Base-by-base conservation (phyloP, 73 alveolate species). In the Blepharisma stoltei region DNA sequence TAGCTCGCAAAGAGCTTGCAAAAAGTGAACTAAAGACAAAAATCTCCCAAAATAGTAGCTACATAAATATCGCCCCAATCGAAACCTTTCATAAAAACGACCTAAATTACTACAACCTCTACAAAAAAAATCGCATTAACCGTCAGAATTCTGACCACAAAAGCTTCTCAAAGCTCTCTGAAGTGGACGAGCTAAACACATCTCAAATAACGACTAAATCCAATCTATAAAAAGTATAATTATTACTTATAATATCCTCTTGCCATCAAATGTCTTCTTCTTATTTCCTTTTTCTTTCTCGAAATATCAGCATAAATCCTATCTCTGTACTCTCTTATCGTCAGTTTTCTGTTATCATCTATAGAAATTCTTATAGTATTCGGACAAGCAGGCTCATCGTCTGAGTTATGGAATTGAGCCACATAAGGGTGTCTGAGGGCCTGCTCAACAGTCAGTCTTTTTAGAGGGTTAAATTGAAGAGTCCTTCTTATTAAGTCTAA, bases 331-430 rank as follows among this genome's bases (percentile, higher is more conserved):
- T 89, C 96, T 23, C 89, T 82, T 55, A 83, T 80, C 0, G 90
- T 71, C 75, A 83, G 87, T 52, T 89, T 89, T 43, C 54, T 78
- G 66, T 88, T 84, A 76, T 89, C 96, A 67, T 92, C 96, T 65
- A 91, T 84, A 8, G 97, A 86, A 47, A 94, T 94, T 25, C 53
- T 81, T 23, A 94, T 94, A 55, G 83, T 88, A 67, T 80, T 83
- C 41, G 76, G 85, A 86, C 97, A 92, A 20, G 68, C 92, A n/a
- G 90, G 90, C 69, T 94, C 99, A 60, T 92, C 98, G 18, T 85
- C 97, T 11, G 87, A 89, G 55, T 90, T 83, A 70, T 89, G 95
- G 83, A 92, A 94, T 53, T 94, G 91, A 7, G 93, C 87, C 18
- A 94, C 92, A 78, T 89, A 92, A 55, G 96, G 95, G 78, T 92